Evolutionary conservation across 768 basidiomycete genomes (phyloP).

Genomic region (Rhizopogon vinicolor): DNA sequence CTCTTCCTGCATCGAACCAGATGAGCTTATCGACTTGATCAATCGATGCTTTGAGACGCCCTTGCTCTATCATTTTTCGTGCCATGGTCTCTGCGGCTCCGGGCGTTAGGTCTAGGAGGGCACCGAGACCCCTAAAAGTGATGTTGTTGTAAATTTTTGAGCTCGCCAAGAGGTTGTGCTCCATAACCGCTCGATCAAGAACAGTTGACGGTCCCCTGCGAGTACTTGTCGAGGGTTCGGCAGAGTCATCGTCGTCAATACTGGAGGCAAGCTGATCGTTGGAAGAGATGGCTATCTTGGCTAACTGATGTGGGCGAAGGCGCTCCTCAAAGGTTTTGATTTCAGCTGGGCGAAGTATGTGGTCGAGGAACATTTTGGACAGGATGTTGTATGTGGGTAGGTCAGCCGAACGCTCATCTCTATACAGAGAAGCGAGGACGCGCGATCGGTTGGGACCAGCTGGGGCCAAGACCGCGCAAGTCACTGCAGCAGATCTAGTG

Average conservation of each 20-base stretch:
- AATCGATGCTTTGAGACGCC: slow-evolving; percentile 86
- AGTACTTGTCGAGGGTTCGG: slow-evolving; percentile 59
- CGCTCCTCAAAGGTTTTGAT: slow-evolving; percentile 85
- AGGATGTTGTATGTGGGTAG: slow-evolving; percentile 86
- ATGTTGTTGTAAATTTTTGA: slow-evolving; percentile 98
- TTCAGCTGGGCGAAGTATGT: slow-evolving; percentile 87
- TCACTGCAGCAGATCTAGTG: slow-evolving; percentile 80
- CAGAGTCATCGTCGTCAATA: slow-evolving; percentile 50
- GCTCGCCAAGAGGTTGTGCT: slow-evolving; percentile 95
- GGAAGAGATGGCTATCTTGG: slow-evolving; percentile 81
- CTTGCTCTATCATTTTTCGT: slow-evolving; percentile 97
- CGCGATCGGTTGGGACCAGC: slow-evolving; percentile 96
- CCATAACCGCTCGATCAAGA: slow-evolving; percentile 95
- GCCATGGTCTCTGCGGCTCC: slow-evolving; percentile 97
- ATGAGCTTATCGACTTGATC: slow-evolving; percentile 96
- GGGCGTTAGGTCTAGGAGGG: slow-evolving; percentile 83
- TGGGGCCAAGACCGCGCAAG: slow-evolving; percentile 94
- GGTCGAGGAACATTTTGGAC: slow-evolving; percentile 97
- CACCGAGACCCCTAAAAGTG: slow-evolving; percentile 90
- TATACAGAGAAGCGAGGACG: slow-evolving; percentile 85
- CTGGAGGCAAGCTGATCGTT: slow-evolving; percentile 76
- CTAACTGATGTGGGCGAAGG: slow-evolving; percentile 90
- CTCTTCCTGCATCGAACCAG: slow-evolving; percentile 82
- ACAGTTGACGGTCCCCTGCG: slow-evolving; percentile 94
- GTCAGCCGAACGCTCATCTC: slow-evolving; percentile 85